Percentiles rank a stretch among this genome's conserved stretches.
Evolutionary conservation across 2,329 filamentous ascomycete species (phyloP).

Genomic region (Colletotrichum lindemuthianum): DNA sequence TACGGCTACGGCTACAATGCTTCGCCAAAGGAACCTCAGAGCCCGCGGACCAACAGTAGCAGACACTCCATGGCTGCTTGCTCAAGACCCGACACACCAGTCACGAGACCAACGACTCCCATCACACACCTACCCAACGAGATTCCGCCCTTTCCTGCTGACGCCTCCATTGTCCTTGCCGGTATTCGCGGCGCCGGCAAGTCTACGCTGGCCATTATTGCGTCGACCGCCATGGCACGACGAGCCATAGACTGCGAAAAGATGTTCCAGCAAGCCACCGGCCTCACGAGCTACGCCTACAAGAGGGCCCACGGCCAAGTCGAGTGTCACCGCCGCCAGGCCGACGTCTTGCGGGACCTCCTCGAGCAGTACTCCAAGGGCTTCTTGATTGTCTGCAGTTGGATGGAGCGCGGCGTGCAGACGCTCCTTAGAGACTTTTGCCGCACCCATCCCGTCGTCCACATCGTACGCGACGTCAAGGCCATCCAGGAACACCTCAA

Average conservation of each 20-base stretch:
- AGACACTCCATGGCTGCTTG: slow-evolving; percentile 28
- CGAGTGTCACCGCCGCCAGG: slow-evolving; percentile 72
- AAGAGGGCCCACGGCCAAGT: slow-evolving; percentile 69
- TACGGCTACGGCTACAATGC: slow-evolving; percentile 11
- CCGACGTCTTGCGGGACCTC: slow-evolving; percentile 68
- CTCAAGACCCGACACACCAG: slow-evolving; percentile 26
- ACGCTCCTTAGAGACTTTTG: slow-evolving; percentile 69
- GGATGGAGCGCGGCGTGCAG: slow-evolving; percentile 73
- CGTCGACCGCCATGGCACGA: slow-evolving; percentile 75
- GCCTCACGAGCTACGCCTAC: slow-evolving; percentile 70
- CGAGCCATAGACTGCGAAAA: slow-evolving; percentile 76
- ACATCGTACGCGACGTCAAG: slow-evolving; percentile 72
- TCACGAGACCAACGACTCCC: slow-evolving; percentile 27
- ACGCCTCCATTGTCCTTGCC: slow-evolving; percentile 78
- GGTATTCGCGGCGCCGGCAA: slow-evolving; percentile 81
- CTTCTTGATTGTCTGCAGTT: slow-evolving; percentile 77
- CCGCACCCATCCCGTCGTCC: slow-evolving; percentile 74
- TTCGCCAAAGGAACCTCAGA: slow-evolving; percentile 26
- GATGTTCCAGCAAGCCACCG: slow-evolving; percentile 72
- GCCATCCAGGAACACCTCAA: slow-evolving; percentile 73
- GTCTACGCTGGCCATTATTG: slow-evolving; percentile 79
- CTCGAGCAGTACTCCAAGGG: slow-evolving; percentile 67
- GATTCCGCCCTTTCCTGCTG: slow-evolving; percentile 40
- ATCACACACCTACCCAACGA: slow-evolving; percentile 27
- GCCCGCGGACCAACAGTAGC: slow-evolving; percentile 31